Evolutionary conservation across 2,329 filamentous ascomycete species (phyloP).

Genomic region (Ophiostoma populinum): DNA sequence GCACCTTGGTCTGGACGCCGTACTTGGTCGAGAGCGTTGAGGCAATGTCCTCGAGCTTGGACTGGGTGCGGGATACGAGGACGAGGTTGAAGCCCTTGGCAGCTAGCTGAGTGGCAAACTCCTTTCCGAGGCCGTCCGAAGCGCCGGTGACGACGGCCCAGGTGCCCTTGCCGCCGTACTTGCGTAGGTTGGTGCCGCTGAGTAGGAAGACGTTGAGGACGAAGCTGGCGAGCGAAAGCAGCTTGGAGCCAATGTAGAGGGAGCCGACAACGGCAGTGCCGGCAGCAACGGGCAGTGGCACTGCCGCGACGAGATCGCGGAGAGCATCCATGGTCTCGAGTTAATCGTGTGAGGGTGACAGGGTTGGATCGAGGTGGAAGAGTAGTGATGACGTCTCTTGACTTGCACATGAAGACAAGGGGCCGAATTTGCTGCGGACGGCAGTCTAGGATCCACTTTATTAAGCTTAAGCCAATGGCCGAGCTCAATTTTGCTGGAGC

Average conservation of each 20-base stretch:
- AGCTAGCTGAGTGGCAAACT: slow-evolving; percentile 82
- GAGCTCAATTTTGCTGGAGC: neutral
- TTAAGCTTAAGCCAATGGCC: neutral
- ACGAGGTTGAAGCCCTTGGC: slow-evolving; percentile 86
- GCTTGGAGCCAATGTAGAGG: slow-evolving; percentile 37
- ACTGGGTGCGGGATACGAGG: slow-evolving; percentile 86
- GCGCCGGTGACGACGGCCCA: slow-evolving; percentile 94
- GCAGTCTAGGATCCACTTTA: neutral
- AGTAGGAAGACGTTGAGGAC: slow-evolving; percentile 53
- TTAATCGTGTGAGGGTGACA: no score
- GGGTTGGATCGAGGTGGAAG: neutral
- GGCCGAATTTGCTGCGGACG: neutral
- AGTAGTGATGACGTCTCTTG: no score
- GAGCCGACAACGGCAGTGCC: slow-evolving; percentile 36
- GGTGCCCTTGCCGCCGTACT: slow-evolving; percentile 77
- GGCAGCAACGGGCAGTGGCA: slow-evolving; percentile 29
- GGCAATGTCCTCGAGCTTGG: slow-evolving; percentile 68
- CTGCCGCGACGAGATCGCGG: slow-evolving; percentile 17
- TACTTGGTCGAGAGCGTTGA: slow-evolving; percentile 58
- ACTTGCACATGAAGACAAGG: no score
- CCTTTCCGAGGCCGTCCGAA: slow-evolving; percentile 91
- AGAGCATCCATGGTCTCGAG: slow-evolving; percentile 20
- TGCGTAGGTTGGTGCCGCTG: slow-evolving; percentile 50
- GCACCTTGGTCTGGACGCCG: slow-evolving; percentile 52
- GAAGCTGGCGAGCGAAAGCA: slow-evolving; percentile 41